A percentile compares a stretch with the other conserved stretches of the same genome.
phyloP scores from a whole-genome alignment of 176 grass and related monocot species.

The Triticum timopheevii region DNA sequence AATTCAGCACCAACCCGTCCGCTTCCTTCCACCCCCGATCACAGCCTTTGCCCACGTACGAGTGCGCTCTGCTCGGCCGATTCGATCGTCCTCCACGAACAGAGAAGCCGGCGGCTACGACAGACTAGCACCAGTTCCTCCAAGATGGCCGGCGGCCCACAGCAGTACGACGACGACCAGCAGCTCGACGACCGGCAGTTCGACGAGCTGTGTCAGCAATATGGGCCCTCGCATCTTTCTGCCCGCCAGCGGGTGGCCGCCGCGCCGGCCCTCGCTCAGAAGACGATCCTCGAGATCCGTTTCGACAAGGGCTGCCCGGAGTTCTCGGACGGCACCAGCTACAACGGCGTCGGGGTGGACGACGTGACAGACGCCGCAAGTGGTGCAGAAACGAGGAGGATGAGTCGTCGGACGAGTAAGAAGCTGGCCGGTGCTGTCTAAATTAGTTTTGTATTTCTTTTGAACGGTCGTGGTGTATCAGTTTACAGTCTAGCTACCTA shows the following conservation, averaged over 20 bases:
- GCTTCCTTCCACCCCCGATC: neutral
- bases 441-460: neutral
- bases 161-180: too few relatives aligned
- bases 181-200: neutral
- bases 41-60: neutral
- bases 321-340: neutral
- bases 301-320: neutral
- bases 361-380: neutral
- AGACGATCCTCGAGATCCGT: neutral
- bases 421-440: neutral
- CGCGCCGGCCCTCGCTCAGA: neutral
- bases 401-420: neutral
- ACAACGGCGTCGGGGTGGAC: neutral
- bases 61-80: neutral
- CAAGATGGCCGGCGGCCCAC: neutral
- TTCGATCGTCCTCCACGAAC: neutral
- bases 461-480: neutral
- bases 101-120: neutral
- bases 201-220: neutral
- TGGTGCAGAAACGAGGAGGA: neutral
- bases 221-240: neutral
- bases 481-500: neutral
- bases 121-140: neutral
- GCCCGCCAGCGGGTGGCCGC: too few relatives aligned
- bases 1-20: neutral